These are phyloP conservation scores for Conringia planisiliqua DNA, from an alignment of 345 rosid species.

Conservation along the genomic window DNA sequence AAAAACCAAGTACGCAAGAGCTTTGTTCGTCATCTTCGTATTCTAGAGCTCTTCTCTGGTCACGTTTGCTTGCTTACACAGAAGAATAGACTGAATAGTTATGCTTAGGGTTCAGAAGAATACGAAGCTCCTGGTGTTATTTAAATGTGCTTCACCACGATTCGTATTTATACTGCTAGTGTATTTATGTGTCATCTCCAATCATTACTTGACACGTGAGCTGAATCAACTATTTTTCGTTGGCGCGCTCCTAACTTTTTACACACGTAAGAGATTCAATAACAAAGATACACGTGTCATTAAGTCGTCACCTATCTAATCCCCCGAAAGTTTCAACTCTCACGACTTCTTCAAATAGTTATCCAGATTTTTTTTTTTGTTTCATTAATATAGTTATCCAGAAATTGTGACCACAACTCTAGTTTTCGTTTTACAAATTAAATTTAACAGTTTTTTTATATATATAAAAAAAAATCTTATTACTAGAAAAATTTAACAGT, in stretches of 20 bases:
- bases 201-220: slow-evolving; percentile 19
- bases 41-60: background rate
- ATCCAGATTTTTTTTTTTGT: too few relatives aligned
- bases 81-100: background rate
- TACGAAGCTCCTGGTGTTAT: background rate
- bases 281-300: slow-evolving; percentile 5
- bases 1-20: slow-evolving; percentile 18
- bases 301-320: background rate
- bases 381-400: background rate
- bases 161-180: background rate
- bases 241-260: slow-evolving; percentile 6
- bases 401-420: too few relatives aligned
- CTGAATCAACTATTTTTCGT: background rate
- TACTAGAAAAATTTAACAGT: too few relatives aligned
- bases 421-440: too few relatives aligned
- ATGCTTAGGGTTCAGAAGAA: background rate
- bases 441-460: too few relatives aligned
- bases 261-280: slow-evolving; percentile 19
- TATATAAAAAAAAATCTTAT: too few relatives aligned
- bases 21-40: slow-evolving; percentile 29
- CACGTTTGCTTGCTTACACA: background rate
- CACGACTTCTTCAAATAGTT: slow-evolving; percentile 1
- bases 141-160: background rate
- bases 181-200: slow-evolving; percentile 24
- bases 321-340: background rate